Conservation (phyloP, 2,329 filamentous ascomycete species). For the Hypocreales sp. region DNA sequence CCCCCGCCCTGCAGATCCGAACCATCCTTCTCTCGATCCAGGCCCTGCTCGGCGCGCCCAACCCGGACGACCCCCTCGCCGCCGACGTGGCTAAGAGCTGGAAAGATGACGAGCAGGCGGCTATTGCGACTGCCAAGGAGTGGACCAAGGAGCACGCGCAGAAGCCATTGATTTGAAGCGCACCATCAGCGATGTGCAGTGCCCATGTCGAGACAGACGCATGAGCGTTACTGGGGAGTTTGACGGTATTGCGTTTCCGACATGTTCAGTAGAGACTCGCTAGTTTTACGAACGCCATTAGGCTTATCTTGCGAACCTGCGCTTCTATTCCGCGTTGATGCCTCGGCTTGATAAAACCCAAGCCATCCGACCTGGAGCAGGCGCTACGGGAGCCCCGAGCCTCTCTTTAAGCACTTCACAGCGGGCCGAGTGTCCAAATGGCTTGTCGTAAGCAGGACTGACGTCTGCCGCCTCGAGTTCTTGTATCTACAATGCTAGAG, state of each 20-base stretch:
- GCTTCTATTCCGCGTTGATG: too few relatives aligned
- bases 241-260: too few relatives aligned
- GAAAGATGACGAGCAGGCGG: conserved; percentile 90
- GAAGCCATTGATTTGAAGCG: conserved; percentile 32
- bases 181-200: neutral
- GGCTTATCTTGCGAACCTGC: too few relatives aligned
- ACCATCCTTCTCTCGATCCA: conserved; percentile 99
- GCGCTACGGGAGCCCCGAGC: too few relatives aligned
- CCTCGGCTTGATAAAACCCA: too few relatives aligned
- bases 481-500: conserved; percentile 58
- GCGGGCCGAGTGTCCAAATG: conserved; percentile 8
- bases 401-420: neutral
- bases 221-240: conserved; percentile 10
- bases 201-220: conserved; percentile 1
- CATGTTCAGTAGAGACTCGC: too few relatives aligned
- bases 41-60: conserved; percentile 85
- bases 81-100: conserved; percentile 95
- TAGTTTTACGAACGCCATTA: too few relatives aligned
- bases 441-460: conserved; percentile 16
- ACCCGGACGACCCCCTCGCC: conserved; percentile 95
- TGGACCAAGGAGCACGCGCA: conserved; percentile 80
- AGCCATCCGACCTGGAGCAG: too few relatives aligned
- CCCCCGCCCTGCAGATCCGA: conserved; percentile 89
- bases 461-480: conserved; percentile 18
- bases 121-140: conserved; percentile 80